A percentile compares a stretch with the other conserved stretches of the same genome.
These are phyloP conservation scores for Cyclotella distinguenda DNA, from an alignment of 108 stramenopile genomes.

Conservation along the genomic window DNA sequence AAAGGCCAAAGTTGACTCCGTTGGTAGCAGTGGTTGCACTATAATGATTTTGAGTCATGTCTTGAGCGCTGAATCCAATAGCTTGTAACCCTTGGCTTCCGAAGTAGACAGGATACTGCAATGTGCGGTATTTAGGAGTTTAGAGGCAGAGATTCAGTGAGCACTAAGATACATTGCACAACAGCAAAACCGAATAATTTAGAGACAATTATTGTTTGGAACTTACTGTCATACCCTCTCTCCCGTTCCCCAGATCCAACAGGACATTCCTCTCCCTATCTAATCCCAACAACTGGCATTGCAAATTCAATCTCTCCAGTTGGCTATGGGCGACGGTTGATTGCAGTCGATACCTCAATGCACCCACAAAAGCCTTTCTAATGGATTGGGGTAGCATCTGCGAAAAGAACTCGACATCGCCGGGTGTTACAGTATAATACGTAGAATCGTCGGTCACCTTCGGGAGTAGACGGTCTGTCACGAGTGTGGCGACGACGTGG, in stretches of 20 bases:
- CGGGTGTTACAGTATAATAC: slow-evolving; percentile 37
- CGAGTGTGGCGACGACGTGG: slow-evolving; percentile 67
- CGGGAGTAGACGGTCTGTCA: slow-evolving; percentile 57
- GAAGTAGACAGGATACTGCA: slow-evolving; percentile 16
- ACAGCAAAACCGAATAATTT: background rate
- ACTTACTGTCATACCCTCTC: slow-evolving; percentile 23
- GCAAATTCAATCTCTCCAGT: slow-evolving; percentile 46
- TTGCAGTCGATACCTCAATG: slow-evolving; percentile 56
- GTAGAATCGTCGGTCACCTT: slow-evolving; percentile 24
- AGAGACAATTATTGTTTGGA: background rate
- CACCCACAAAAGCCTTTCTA: slow-evolving; percentile 61
- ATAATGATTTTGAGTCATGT: background rate
- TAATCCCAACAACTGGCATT: slow-evolving; percentile 69
- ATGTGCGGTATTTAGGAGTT: background rate
- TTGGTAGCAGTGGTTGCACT: slow-evolving; percentile 6
- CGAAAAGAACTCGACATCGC: slow-evolving; percentile 56
- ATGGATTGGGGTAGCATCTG: slow-evolving; percentile 55
- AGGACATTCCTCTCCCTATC: slow-evolving; percentile 63
- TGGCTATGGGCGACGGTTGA: slow-evolving; percentile 18
- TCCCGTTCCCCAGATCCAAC: slow-evolving; percentile 39
- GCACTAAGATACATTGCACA: no score
- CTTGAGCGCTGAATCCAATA: background rate
- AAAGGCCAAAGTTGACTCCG: slow-evolving; percentile 32
- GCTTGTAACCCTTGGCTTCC: slow-evolving; percentile 2
- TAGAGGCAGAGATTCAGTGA: no score